Percentiles rank a stretch among this genome's conserved stretches.
Evolutionary conservation across 345 rosid genomes (phyloP).

Genomic region (Arabidopsis arenosa): DNA sequence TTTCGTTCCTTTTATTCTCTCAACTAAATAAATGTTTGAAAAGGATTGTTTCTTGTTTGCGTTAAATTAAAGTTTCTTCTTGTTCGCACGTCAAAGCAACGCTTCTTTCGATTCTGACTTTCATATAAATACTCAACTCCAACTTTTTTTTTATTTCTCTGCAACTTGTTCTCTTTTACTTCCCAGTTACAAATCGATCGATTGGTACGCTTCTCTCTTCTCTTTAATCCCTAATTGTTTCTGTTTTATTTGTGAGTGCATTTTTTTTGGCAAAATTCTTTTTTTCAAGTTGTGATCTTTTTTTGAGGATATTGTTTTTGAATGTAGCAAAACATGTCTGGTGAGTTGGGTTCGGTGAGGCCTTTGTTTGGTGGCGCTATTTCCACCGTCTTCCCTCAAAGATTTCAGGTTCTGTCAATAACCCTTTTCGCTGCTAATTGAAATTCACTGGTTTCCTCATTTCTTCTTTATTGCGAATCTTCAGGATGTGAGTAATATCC

Average conservation of each 20-base stretch:
- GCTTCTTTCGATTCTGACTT: not conserved
- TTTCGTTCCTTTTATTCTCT: too few species aligned
- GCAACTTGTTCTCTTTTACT: not conserved
- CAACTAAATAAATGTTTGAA: too few species aligned
- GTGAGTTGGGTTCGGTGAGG: slow-evolving; percentile 47
- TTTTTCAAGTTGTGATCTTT: not conserved
- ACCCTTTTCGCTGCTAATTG: not conserved
- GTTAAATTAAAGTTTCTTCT: not conserved
- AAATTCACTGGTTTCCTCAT: not conserved
- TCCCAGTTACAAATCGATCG: too few species aligned
- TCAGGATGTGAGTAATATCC: slow-evolving; percentile 75
- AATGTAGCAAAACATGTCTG: slow-evolving; percentile 48
- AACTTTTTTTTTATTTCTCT: not conserved
- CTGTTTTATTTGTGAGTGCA: too few species aligned
- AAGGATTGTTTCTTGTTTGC: too few species aligned
- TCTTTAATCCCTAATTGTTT: not conserved
- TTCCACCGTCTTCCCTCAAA: slow-evolving; percentile 51
- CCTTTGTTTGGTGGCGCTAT: slow-evolving; percentile 75
- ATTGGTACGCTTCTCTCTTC: not conserved
- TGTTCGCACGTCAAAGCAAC: not conserved
- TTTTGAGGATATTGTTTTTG: not conserved
- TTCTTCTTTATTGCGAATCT: not conserved
- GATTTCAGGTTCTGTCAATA: slow-evolving; percentile 60
- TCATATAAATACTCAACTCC: not conserved
- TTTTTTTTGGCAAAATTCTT: not conserved